Base-by-base conservation (phyloP, 1,284 basidiomycete species). In the Naganishia sp. region DNA sequence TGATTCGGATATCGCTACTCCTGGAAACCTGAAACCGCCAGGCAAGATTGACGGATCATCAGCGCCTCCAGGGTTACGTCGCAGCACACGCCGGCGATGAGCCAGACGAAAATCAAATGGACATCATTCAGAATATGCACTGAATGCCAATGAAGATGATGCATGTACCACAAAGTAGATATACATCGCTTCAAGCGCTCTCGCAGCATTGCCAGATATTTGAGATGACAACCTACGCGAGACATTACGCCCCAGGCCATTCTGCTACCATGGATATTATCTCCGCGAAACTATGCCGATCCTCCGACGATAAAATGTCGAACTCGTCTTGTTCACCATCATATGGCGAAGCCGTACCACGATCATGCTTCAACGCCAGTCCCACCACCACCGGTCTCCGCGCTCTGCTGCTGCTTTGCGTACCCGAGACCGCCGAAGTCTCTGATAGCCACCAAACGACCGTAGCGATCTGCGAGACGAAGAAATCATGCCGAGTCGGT, bases 401-500 rank as follows among this genome's bases (percentile, higher is more conserved):
- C 42, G 42, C 57, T 43, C 23, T 61, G 53, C 47, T 28, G 7
- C 63, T 42, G 31, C 64, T 55, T 13, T 10, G 35, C 35, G 35
- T 39, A 0, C 61, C 75, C 2, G 51, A 7, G 18, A 28, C 21
- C 18, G 39, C 45, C 75, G 63, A 81, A 73, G 56, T 81, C 78
- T 73, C 85, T 80, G 67, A 81, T 1, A 71, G 75, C 42, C 83
- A 82, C 90, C 90, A 95, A 1, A 94, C 77, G 9, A 94, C 83
- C 0, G 91, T 91, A 0, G 92, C 90, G 52, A 92, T 87, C 72
- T 97, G 94, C 5, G 87, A 83, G 0, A 87, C 87, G 76, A 94
- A 96, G 0, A 95, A 82, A 49, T 88, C 87, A 75, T 94, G 86
- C 25, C 95, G 79, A 0, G 87, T 86, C 49, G 87, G 86, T 66